A percentile compares a stretch with the other conserved stretches of the same genome.
These are phyloP conservation scores for Leishmania guyanensis DNA, from an alignment of 208 protist genomes.

Conservation along the genomic window DNA sequence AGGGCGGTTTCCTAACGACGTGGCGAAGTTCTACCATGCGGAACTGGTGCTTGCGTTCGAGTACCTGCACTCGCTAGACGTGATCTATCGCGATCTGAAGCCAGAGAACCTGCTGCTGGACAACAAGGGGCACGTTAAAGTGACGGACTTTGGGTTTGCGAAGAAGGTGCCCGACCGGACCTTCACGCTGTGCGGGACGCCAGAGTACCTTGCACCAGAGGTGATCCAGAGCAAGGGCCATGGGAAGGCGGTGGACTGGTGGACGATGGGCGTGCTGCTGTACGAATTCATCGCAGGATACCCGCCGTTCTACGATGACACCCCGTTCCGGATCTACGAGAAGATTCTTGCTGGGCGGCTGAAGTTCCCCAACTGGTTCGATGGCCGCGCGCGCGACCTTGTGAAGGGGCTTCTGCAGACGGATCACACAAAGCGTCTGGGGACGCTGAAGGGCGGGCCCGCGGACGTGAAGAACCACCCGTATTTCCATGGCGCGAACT, in stretches of 20 bases:
- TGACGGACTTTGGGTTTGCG: slow-evolving; percentile 90
- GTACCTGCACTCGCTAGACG: slow-evolving; percentile 90
- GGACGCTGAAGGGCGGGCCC: slow-evolving; percentile 87
- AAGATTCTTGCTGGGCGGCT: slow-evolving; percentile 84
- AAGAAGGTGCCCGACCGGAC: slow-evolving; percentile 82
- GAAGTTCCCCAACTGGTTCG: slow-evolving; percentile 88
- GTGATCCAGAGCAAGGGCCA: slow-evolving; percentile 93
- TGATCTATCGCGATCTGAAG: slow-evolving; percentile 94
- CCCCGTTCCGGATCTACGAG: slow-evolving; percentile 88
- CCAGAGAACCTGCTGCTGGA: slow-evolving; percentile 92
- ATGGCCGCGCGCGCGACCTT: slow-evolving; percentile 77
- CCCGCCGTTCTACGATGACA: slow-evolving; percentile 93
- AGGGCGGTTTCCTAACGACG: slow-evolving; percentile 84
- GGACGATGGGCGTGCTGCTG: slow-evolving; percentile 95
- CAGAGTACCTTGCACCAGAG: slow-evolving; percentile 92
- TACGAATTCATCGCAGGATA: slow-evolving; percentile 96
- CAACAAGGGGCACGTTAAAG: slow-evolving; percentile 81
- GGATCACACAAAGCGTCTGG: slow-evolving; percentile 88
- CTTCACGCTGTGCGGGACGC: slow-evolving; percentile 91
- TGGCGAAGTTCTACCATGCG: slow-evolving; percentile 93
- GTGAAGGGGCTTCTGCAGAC: slow-evolving; percentile 87
- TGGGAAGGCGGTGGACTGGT: slow-evolving; percentile 97
- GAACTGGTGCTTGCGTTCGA: slow-evolving; percentile 92
- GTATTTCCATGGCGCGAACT: slow-evolving; percentile 95
- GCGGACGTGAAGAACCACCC: slow-evolving; percentile 95